Base-by-base conservation (phyloP, 2,329 filamentous ascomycete species). In the Fusarium multiceps region DNA sequence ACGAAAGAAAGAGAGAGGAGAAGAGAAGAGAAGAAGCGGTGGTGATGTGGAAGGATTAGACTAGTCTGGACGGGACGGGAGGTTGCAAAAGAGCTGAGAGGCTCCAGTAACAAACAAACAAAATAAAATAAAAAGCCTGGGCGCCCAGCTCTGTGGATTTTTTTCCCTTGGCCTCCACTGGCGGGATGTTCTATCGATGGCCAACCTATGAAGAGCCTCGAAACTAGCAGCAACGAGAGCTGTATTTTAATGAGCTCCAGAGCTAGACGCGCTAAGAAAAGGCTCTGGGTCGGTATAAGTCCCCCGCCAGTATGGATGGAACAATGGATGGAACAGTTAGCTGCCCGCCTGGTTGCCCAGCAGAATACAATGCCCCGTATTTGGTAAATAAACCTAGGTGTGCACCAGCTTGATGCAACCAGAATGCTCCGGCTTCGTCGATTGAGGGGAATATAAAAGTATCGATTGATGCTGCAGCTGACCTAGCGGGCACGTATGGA, bases 21-120 rank as follows among this genome's bases (percentile, higher is more conserved):
- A 58, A 59, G 66, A 58, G 59, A 72, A 63, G 63, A 64, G 59
- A 72, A 62, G 63, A 65, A 62, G 68, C 48, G 69, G 67, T 59
- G 69, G 64, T 70, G 68, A 67, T 67, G 70, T 62, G 66, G 60
- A 62, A 70, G 53, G 62, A 51, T 60, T 56, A 49, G 48, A 51
- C 63, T 56, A 49, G 48, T 63, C 48, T 59, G 59, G 20, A 21
- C 41, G 21, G 10, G 61, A 63, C 41, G 16, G 10, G 61, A 63
- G 50, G 68, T 58, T 58, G 68, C 55, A 68, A 72, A 57, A 61
- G 59, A 55, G 51, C 41, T 55, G 67, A 55, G 48, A 48, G 55
- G 63, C 57, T 61, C 34, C 34, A 55, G 43, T 47, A 56, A 58
- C 65, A 71, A 71, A 42, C 68, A 70, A 59, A 42, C 68, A 70